phyloP scores from a whole-genome alignment of 129 eudicot genomes.

The Solidago caesia region DNA sequence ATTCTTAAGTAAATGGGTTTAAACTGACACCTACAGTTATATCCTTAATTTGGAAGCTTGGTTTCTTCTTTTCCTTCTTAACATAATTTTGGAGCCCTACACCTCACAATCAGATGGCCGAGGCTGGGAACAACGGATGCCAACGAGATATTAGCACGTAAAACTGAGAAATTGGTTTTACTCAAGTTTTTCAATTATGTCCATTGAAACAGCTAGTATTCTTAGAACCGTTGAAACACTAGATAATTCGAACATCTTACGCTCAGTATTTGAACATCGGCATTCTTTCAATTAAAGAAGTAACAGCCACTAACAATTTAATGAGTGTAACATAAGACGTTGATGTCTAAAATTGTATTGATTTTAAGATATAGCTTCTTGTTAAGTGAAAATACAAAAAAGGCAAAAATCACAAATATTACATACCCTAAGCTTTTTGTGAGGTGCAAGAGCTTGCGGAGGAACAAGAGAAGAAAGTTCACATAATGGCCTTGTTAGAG shows the following conservation, averaged over 20 bases:
- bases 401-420: neutral
- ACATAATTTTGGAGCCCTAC: neutral
- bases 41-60: neutral
- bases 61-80: neutral
- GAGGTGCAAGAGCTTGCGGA: conserved; percentile 86
- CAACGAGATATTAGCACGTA: neutral
- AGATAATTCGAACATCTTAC: neutral
- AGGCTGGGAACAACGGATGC: neutral
- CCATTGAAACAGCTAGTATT: neutral
- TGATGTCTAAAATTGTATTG: conserved; percentile 6
- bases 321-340: neutral
- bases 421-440: conserved; percentile 90
- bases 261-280: neutral
- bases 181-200: conserved; percentile 6
- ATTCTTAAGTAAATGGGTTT: neutral
- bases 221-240: conserved; percentile 14
- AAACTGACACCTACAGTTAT: neutral
- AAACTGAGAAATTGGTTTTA: neutral
- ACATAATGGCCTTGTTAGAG: conserved; percentile 98
- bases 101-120: neutral
- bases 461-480: conserved; percentile 93
- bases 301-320: neutral
- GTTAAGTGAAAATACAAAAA: neutral
- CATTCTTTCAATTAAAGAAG: neutral
- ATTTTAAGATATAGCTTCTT: conserved; percentile 9